A percentile compares a stretch with the other conserved stretches of the same genome.
These are phyloP conservation scores for Boechera retrofracta DNA, from an alignment of 345 rosid genomes.

Conservation along the genomic window DNA sequence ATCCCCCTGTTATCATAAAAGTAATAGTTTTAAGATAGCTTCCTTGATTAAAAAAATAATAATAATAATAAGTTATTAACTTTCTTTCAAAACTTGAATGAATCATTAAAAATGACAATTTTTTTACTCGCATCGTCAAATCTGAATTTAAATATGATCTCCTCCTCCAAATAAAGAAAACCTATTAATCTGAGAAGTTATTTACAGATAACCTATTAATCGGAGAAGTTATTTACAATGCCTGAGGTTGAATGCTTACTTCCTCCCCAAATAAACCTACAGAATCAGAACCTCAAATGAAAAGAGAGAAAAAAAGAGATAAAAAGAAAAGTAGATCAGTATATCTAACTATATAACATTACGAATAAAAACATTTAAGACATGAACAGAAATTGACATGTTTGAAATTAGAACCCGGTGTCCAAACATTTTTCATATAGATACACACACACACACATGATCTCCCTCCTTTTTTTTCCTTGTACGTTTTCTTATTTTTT, in stretches of 20 bases:
- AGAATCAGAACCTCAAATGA: conserved; percentile 6
- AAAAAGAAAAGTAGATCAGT: background rate
- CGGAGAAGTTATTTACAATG: background rate
- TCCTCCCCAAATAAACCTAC: background rate
- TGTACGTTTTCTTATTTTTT: background rate
- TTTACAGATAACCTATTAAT: background rate
- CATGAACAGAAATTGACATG: conserved; percentile 23
- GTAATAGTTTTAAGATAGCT: too few relatives aligned
- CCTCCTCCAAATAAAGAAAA: background rate
- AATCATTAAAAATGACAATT: background rate
- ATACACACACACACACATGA: conserved; percentile 8
- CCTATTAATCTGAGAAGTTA: background rate
- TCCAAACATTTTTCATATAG: conserved; percentile 25
- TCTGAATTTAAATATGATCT: background rate
- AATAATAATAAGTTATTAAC: too few relatives aligned
- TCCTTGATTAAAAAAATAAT: too few relatives aligned
- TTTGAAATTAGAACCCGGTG: conserved; percentile 32
- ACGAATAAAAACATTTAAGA: conserved; percentile 1
- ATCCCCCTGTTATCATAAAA: too few relatives aligned
- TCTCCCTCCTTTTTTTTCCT: background rate
- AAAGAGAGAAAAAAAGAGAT: background rate
- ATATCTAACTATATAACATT: conserved; percentile 24
- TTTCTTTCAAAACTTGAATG: background rate
- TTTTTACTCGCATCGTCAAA: background rate
- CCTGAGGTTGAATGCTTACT: background rate